Conservation (phyloP, 2,329 filamentous ascomycete species). For the Hirsutella minnesotensis region DNA sequence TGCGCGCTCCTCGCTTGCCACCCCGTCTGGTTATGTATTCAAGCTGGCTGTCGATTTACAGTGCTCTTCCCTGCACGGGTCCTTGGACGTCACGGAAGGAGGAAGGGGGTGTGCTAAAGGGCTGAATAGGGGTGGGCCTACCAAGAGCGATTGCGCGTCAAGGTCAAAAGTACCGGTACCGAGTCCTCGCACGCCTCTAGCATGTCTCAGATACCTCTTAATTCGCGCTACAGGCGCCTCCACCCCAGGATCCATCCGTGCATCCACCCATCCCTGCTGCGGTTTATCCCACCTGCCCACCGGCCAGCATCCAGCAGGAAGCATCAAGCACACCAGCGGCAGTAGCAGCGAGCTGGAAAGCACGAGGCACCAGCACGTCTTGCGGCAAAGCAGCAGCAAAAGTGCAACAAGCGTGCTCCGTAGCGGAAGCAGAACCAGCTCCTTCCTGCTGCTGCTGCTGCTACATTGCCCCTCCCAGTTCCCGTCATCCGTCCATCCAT, state of each 20-base stretch:
- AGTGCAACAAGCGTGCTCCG: neutral
- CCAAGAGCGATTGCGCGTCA: no score
- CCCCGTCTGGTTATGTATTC: no score
- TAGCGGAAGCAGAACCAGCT: no score
- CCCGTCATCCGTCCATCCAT: slow-evolving; percentile 11
- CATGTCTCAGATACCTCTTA: neutral
- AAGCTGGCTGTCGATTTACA: no score
- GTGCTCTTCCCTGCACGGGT: no score
- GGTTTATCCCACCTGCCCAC: neutral
- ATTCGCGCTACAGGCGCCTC: slow-evolving; percentile 1
- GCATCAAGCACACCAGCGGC: neutral
- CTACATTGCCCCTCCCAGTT: slow-evolving; percentile 2
- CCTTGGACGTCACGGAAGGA: no score
- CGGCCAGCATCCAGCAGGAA: neutral
- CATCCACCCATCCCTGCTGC: slow-evolving; percentile 9
- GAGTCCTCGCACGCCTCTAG: neutral
- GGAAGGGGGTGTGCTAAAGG: no score
- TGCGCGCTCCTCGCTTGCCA: no score
- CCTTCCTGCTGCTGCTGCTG: no score
- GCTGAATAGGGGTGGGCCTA: no score
- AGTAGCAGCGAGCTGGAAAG: neutral
- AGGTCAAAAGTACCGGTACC: no score
- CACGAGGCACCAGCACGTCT: neutral
- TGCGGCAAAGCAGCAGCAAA: neutral
- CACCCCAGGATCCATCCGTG: slow-evolving; percentile 13